Conservation (phyloP, 345 rosid genomes). For the Sapria himalayana region DNA sequence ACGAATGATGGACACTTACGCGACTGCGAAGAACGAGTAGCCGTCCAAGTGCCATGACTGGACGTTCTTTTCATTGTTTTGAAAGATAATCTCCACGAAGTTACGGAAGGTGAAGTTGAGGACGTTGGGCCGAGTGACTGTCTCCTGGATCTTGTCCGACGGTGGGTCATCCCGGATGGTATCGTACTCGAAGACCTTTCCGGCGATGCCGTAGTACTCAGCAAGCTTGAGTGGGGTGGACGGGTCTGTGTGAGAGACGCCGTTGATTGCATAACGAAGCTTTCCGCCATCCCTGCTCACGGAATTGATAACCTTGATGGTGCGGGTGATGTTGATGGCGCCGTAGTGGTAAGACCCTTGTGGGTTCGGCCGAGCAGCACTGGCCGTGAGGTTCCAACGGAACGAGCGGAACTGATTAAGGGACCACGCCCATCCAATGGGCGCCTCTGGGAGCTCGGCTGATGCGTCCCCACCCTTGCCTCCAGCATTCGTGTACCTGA, state of each 20-base stretch:
- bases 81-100: slow-evolving; percentile 54
- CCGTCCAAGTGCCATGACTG: slow-evolving; percentile 56
- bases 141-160: slow-evolving; percentile 7
- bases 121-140: slow-evolving; percentile 23
- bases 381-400: slow-evolving; percentile 60
- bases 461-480: slow-evolving; percentile 21
- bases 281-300: slow-evolving; percentile 18
- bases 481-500: slow-evolving; percentile 26
- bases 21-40: slow-evolving; percentile 60
- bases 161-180: slow-evolving; percentile 24
- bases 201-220: slow-evolving; percentile 25
- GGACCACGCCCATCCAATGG: slow-evolving; percentile 63
- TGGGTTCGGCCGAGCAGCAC: slow-evolving; percentile 69
- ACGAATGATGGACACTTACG: slow-evolving; percentile 21
- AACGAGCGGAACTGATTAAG: slow-evolving; percentile 52
- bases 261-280: slow-evolving; percentile 43
- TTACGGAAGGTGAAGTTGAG: slow-evolving; percentile 40
- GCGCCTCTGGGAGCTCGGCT: slow-evolving; percentile 21
- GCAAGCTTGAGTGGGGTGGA: slow-evolving; percentile 46
- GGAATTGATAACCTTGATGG: slow-evolving; percentile 38
- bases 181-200: slow-evolving; percentile 39
- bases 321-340: slow-evolving; percentile 41
- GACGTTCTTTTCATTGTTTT: slow-evolving; percentile 50
- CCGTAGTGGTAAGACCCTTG: slow-evolving; percentile 75
- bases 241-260: slow-evolving; percentile 33